A percentile compares a stretch with the other conserved stretches of the same genome.
These are phyloP conservation scores for Echeveria elegans DNA, from an alignment of 164 flowering plant genomes.

Conservation along the genomic window DNA sequence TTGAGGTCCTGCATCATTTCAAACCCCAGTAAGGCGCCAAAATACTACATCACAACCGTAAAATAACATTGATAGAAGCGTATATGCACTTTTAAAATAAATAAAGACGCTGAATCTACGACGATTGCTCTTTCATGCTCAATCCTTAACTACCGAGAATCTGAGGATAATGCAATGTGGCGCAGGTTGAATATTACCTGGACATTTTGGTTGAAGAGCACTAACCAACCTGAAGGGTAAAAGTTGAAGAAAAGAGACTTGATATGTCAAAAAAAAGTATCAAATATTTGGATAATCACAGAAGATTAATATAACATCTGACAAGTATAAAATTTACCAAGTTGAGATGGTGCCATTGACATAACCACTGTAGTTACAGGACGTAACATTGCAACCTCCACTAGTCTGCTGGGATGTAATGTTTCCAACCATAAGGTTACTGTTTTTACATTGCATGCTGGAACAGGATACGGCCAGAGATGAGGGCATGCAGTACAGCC, in stretches of 20 bases:
- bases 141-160: neutral
- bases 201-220: constrained; percentile 90
- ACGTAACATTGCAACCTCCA: constrained; percentile 84
- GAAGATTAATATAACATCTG: neutral
- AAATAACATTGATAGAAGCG: neutral
- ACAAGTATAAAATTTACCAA: constrained; percentile 26
- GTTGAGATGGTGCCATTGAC: constrained; percentile 71
- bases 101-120: neutral
- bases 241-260: neutral
- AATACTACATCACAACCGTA: neutral
- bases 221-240: constrained; percentile 51
- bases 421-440: constrained; percentile 89
- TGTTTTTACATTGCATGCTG: constrained; percentile 87
- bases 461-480: constrained; percentile 85
- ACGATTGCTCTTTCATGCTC: neutral
- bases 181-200: constrained; percentile 41
- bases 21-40: neutral
- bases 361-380: constrained; percentile 71
- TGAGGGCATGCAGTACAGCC: constrained; percentile 85
- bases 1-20: constrained; percentile 47
- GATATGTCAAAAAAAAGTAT: neutral
- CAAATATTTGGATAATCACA: neutral
- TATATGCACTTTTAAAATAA: neutral
- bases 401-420: constrained; percentile 43
- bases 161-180: neutral